Conservation (phyloP, 257 asterid genomes). For the Plantago elongata region DNA sequence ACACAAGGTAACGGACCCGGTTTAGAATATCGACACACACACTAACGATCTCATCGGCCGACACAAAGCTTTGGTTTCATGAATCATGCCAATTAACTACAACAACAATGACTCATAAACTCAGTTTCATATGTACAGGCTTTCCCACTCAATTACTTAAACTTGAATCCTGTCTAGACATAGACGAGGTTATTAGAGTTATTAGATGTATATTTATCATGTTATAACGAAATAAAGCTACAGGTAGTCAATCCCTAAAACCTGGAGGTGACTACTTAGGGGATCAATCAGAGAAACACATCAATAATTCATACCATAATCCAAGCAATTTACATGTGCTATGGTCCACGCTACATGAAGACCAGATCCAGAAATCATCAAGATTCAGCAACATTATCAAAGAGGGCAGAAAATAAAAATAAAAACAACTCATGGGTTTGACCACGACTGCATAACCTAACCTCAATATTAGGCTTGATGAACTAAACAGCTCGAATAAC, state of each 20-base stretch:
- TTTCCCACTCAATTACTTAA: not conserved
- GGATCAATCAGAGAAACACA: not conserved
- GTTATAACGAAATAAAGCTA: too few relatives aligned
- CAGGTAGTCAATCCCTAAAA: too few relatives aligned
- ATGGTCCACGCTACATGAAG: not conserved
- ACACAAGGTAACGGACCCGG: too few relatives aligned
- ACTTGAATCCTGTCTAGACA: not conserved
- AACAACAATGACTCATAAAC: not conserved
- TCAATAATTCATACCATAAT: not conserved
- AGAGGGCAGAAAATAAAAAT: not conserved
- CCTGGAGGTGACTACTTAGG: too few relatives aligned
- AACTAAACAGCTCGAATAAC: not conserved
- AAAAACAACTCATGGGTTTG: slow-evolving; percentile 3
- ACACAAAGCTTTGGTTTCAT: too few relatives aligned
- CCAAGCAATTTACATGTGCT: slow-evolving; percentile 6
- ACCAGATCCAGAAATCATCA: not conserved
- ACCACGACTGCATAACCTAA: not conserved
- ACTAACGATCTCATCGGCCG: too few relatives aligned
- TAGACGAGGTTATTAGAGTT: too few relatives aligned
- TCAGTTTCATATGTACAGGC: too few relatives aligned
- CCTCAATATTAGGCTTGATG: not conserved
- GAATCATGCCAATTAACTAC: not conserved
- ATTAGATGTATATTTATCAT: too few relatives aligned
- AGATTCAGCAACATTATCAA: slow-evolving; percentile 4
- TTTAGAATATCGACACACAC: too few relatives aligned